Percentiles rank a stretch among this genome's conserved stretches.
Conservation (phyloP, 306 rosid genomes). For the Cyclanthera cordifolia region DNA sequence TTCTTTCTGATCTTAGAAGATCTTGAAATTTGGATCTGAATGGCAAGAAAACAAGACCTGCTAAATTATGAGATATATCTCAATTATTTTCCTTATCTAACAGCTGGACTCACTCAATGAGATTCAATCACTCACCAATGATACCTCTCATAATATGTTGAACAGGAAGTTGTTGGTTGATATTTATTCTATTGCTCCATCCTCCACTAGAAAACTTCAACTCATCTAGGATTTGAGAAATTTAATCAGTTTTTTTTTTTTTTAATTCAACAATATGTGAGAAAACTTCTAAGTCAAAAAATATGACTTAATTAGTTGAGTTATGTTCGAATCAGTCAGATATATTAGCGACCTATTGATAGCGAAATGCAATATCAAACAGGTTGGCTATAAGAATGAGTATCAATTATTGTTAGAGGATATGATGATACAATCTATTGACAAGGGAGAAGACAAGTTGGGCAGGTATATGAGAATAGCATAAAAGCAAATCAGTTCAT, state of each 20-base stretch:
- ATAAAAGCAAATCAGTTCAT: no score
- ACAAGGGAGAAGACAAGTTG: neutral
- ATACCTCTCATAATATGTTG: neutral
- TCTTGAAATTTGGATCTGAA: constrained; percentile 3
- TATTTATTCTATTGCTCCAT: neutral
- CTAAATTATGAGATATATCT: neutral
- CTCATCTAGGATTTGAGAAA: neutral
- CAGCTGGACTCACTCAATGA: constrained; percentile 13
- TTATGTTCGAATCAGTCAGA: no score
- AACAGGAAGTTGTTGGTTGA: neutral
- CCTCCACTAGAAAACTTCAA: neutral
- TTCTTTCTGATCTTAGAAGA: neutral
- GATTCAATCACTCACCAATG: constrained; percentile 9
- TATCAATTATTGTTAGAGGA: constrained; percentile 1
- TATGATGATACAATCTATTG: neutral
- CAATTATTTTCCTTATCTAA: constrained; percentile 12
- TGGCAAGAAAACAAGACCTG: constrained; percentile 1
- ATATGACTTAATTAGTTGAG: neutral
- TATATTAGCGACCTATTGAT: neutral
- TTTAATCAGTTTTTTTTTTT: no score
- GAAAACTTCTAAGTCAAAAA: no score
- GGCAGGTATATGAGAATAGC: no score
- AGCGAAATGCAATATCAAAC: neutral
- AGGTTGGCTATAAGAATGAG: neutral
- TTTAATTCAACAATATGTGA: no score